phyloP scores from a whole-genome alignment of 768 basidiomycete genomes.

The Suillus spraguei region DNA sequence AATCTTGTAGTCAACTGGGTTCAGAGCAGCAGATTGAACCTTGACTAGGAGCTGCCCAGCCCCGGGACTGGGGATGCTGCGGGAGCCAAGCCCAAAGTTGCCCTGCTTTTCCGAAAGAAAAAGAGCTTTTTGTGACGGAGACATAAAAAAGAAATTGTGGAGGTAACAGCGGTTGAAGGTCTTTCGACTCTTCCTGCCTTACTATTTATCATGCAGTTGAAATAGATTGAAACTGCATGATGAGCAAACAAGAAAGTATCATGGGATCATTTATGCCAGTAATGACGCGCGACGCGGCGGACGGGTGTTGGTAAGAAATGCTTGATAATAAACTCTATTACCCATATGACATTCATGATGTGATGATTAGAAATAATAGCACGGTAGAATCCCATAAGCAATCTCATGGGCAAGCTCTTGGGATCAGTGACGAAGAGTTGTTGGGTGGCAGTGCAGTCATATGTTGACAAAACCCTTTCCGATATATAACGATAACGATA shows the following conservation, averaged over 20 bases:
- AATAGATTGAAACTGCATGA: background rate
- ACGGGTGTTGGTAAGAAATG: background rate
- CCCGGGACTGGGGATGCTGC: slow-evolving; percentile 35
- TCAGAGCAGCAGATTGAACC: slow-evolving; percentile 41
- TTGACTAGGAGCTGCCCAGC: slow-evolving; percentile 45
- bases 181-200: background rate
- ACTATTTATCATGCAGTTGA: background rate
- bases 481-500: no score
- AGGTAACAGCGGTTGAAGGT: background rate
- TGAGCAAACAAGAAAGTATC: background rate
- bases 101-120: slow-evolving; percentile 30
- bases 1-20: slow-evolving; percentile 49
- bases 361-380: background rate
- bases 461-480: no score
- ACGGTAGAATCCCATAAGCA: background rate
- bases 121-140: slow-evolving; percentile 32
- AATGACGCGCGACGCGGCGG: no score
- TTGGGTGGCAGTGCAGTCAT: no score
- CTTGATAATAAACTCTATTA: background rate
- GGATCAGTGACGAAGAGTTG: no score
- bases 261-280: no score
- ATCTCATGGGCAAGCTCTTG: background rate
- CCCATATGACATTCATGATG: no score
- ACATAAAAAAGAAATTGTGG: slow-evolving; percentile 19
- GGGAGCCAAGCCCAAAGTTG: slow-evolving; percentile 31